phyloP scores from a whole-genome alignment of 208 protist species.

The Porcisia deanei region DNA sequence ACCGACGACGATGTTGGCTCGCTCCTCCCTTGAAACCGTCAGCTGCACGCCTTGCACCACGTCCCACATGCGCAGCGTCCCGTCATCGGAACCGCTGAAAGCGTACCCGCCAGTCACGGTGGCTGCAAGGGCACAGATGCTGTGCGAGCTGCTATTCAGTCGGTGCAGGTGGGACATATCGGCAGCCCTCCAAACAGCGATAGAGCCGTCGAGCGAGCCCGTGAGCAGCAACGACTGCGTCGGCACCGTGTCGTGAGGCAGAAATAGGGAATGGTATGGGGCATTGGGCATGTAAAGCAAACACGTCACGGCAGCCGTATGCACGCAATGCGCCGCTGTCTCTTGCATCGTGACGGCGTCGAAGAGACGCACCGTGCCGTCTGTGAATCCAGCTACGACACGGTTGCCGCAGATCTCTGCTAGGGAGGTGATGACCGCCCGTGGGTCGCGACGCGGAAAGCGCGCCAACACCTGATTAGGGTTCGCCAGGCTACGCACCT shows the following conservation, averaged over 20 bases:
- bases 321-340: constrained; percentile 27
- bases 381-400: constrained; percentile 57
- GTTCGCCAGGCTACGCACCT: constrained; percentile 57
- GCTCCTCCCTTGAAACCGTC: constrained; percentile 34
- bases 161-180: constrained; percentile 52
- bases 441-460: constrained; percentile 19
- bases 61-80: constrained; percentile 68
- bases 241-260: not conserved
- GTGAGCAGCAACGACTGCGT: constrained; percentile 54
- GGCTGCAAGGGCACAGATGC: constrained; percentile 48
- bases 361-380: constrained; percentile 55
- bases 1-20: not conserved
- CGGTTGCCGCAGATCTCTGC: constrained; percentile 49
- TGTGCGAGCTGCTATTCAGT: constrained; percentile 38
- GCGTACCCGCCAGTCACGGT: constrained; percentile 49
- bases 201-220: constrained; percentile 58
- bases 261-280: not conserved
- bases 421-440: constrained; percentile 53
- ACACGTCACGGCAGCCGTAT: constrained; percentile 59
- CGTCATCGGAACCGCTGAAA: constrained; percentile 74
- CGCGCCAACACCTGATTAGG: constrained; percentile 39
- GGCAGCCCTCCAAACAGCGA: constrained; percentile 65
- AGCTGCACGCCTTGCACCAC: constrained; percentile 46
- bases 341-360: constrained; percentile 43
- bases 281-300: constrained; percentile 28